A percentile compares a stretch with the other conserved stretches of the same genome.
Evolutionary conservation across 179 eudicot species (phyloP).

Genomic region (Silene coronaria): DNA sequence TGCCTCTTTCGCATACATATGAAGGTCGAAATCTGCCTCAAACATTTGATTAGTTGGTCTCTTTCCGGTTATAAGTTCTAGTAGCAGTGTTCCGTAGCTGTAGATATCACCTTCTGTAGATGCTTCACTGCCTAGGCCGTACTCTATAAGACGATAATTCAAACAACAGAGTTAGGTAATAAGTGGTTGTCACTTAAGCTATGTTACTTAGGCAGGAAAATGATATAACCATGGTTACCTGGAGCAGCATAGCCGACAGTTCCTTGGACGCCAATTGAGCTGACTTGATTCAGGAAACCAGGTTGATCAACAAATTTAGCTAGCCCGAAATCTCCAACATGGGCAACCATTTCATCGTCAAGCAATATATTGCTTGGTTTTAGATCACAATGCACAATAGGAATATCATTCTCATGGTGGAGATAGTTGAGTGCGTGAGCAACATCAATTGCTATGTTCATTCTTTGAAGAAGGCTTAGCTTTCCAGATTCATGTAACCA

Average conservation of each 20-base stretch:
- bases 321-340: conserved; percentile 2
- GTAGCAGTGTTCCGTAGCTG: conserved; percentile 22
- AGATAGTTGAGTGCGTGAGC: conserved; percentile 14
- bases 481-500: conserved; percentile 1
- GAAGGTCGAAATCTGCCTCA: conserved; percentile 23
- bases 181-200: neutral
- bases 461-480: conserved; percentile 3
- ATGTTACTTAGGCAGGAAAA: no score
- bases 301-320: conserved; percentile 7
- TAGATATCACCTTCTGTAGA: conserved; percentile 25
- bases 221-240: neutral
- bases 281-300: neutral
- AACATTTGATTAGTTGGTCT: conserved; percentile 12
- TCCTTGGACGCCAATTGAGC: neutral
- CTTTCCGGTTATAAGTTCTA: conserved; percentile 21
- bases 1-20: conserved; percentile 21
- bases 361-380: conserved; percentile 12
- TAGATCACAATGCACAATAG: conserved; percentile 8
- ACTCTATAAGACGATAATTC: conserved; percentile 4
- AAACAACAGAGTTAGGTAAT: neutral
- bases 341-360: conserved; percentile 9
- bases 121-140: conserved; percentile 21
- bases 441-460: conserved; percentile 11
- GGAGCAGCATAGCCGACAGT: conserved; percentile 14
- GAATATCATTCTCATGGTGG: conserved; percentile 3